A percentile compares a stretch with the other conserved stretches of the same genome.
Evolutionary conservation across 2,329 filamentous ascomycete genomes (phyloP).

Genomic region (Paraconiothyrium sp.): DNA sequence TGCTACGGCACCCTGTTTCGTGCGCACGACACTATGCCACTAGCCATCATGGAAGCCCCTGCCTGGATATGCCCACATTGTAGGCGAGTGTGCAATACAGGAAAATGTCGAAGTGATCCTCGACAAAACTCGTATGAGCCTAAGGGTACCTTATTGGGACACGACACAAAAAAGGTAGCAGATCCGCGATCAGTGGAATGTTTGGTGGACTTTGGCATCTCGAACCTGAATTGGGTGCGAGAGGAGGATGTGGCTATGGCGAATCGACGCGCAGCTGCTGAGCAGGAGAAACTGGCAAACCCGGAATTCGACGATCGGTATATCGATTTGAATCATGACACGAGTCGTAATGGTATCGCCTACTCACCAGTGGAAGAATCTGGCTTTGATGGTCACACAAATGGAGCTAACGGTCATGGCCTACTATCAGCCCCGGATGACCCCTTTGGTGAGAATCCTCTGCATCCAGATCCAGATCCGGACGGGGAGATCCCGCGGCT

Average conservation of each 20-base stretch:
- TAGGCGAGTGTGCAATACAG: conserved; percentile 85
- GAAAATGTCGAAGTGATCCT: conserved; percentile 73
- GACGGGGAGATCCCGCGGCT: conserved; percentile 43
- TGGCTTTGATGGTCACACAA: conserved; percentile 29
- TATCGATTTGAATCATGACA: conserved; percentile 52
- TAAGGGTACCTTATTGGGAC: conserved; percentile 85
- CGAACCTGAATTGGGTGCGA: conserved; percentile 85
- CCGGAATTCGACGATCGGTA: conserved; percentile 57
- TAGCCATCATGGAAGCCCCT: conserved; percentile 79
- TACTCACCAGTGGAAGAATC: conserved; percentile 50
- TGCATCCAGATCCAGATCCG: conserved; percentile 40
- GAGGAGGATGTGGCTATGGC: conserved; percentile 61
- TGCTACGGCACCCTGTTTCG: conserved; percentile 95
- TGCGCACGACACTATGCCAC: conserved; percentile 89
- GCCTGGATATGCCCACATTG: conserved; percentile 93
- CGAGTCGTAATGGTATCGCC: conserved; percentile 52
- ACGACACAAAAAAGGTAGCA: conserved; percentile 89
- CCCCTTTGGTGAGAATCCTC: conserved; percentile 29
- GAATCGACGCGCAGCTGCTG: conserved; percentile 63
- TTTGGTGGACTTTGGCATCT: conserved; percentile 87
- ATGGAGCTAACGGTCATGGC: conserved; percentile 29
- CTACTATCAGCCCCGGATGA: conserved; percentile 26
- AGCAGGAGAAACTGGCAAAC: conserved; percentile 59
- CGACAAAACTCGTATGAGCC: conserved; percentile 84
- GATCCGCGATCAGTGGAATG: conserved; percentile 91